Conservation (phyloP, 164 flowering plant genomes). For the Sextonia rubra region DNA sequence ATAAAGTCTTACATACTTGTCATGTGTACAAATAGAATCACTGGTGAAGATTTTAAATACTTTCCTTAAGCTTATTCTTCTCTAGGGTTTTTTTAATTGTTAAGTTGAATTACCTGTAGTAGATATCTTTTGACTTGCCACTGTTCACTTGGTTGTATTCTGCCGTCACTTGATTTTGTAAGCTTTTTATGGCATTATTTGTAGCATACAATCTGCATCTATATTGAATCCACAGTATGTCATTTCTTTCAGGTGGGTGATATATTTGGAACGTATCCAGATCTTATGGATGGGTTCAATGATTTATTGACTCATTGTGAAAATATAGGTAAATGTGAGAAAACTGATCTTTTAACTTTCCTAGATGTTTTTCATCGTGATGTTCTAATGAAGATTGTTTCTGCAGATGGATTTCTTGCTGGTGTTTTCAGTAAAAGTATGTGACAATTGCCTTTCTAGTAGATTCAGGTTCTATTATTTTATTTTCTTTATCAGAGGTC, state of each 20-base stretch:
- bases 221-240: neutral
- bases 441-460: conserved; percentile 13
- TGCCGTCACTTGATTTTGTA: too few relatives aligned
- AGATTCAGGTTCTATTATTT: too few relatives aligned
- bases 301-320: conserved; percentile 66
- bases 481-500: neutral
- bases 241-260: conserved; percentile 49
- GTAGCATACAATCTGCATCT: neutral
- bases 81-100: too few relatives aligned
- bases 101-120: too few relatives aligned
- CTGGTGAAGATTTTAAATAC: too few relatives aligned
- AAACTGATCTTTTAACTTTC: neutral
- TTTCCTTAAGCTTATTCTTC: too few relatives aligned
- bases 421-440: conserved; percentile 68
- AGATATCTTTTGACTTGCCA: too few relatives aligned
- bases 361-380: conserved; percentile 1
- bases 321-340: conserved; percentile 46
- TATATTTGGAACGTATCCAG: conserved; percentile 68
- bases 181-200: neutral
- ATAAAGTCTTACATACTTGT: too few relatives aligned
- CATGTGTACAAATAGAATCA: too few relatives aligned
- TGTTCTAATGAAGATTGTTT: conserved; percentile 22
- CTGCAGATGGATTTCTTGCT: conserved; percentile 74
- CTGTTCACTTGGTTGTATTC: too few relatives aligned
- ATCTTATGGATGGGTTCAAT: conserved; percentile 72